phyloP scores from a whole-genome alignment of 1,284 basidiomycete species.

The Exsudoporus floridanus region DNA sequence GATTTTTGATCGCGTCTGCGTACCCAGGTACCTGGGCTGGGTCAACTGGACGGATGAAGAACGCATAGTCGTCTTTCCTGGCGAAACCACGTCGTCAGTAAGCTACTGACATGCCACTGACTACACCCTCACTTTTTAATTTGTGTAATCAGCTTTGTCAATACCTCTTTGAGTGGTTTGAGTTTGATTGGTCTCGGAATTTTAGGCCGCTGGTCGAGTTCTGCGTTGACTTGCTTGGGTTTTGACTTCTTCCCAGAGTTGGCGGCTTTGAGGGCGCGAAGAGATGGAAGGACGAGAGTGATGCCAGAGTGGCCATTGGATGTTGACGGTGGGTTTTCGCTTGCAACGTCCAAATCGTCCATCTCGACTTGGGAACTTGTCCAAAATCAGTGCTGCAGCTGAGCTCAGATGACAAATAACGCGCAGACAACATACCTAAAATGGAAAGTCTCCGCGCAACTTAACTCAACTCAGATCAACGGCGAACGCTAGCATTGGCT shows the following conservation, averaged over 20 bases:
- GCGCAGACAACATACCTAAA: constrained; percentile 12
- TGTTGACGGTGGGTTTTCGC: constrained; percentile 21
- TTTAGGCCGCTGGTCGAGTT: constrained; percentile 41
- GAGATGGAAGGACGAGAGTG: constrained; percentile 52
- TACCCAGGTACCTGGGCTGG: constrained; percentile 66
- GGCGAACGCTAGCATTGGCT: too few species aligned
- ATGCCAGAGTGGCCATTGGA: constrained; percentile 29
- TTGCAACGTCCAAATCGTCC: constrained; percentile 28
- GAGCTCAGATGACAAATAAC: constrained; percentile 3
- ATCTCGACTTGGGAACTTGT: constrained; percentile 16
- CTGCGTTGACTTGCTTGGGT: constrained; percentile 13
- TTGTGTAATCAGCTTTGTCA: constrained; percentile 61
- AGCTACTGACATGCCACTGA: constrained; percentile 1
- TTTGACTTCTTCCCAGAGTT: constrained; percentile 35
- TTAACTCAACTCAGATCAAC: too few species aligned
- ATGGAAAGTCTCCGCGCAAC: constrained; percentile 6
- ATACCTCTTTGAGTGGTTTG: constrained; percentile 74
- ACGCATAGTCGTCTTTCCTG: constrained; percentile 85
- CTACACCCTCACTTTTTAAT: constrained; percentile 63
- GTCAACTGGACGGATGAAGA: constrained; percentile 77
- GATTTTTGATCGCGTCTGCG: constrained; percentile 61
- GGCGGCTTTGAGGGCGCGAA: constrained; percentile 36
- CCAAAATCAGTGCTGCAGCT: constrained; percentile 3
- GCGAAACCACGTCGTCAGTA: constrained; percentile 11
- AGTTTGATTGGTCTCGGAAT: constrained; percentile 60